A percentile compares a stretch with the other conserved stretches of the same genome.
Evolutionary conservation across 345 rosid genomes (phyloP).

Genomic region (Hibiscus trionum): DNA sequence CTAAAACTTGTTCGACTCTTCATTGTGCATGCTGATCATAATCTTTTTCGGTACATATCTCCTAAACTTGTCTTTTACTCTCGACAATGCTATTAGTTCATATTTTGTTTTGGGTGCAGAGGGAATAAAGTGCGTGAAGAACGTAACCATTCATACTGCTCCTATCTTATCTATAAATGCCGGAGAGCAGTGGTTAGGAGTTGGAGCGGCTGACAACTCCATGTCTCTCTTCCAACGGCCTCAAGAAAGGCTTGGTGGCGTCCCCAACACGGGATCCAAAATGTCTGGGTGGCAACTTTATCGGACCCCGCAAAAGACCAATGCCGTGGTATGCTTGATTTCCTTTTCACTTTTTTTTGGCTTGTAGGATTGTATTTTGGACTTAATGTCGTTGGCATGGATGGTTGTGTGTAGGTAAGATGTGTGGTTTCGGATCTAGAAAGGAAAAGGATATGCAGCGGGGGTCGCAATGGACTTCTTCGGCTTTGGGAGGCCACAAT

Average conservation of each 20-base stretch:
- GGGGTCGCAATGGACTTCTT: conserved; percentile 93
- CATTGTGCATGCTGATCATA: background rate
- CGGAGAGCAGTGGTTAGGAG: conserved; percentile 91
- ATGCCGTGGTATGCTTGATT: conserved; percentile 69
- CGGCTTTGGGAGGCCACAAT: conserved; percentile 99
- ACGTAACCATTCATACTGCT: conserved; percentile 72
- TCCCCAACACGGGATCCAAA: conserved; percentile 58
- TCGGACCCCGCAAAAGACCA: conserved; percentile 79
- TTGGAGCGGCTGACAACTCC: conserved; percentile 98
- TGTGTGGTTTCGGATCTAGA: conserved; percentile 93
- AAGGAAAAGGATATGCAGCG: conserved; percentile 96
- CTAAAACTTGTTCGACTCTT: background rate
- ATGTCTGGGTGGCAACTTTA: conserved; percentile 96
- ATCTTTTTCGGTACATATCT: background rate
- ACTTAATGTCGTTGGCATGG: background rate
- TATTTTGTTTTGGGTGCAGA: conserved; percentile 31
- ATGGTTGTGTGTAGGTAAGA: conserved; percentile 49
- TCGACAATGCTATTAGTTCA: background rate
- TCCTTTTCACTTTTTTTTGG: background rate
- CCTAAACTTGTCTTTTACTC: background rate
- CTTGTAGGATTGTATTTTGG: background rate
- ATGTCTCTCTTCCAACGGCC: conserved; percentile 98
- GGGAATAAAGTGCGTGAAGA: conserved; percentile 80
- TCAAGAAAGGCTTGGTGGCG: conserved; percentile 63
- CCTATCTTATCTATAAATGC: conserved; percentile 82